These are phyloP conservation scores for Pelargonium hybrid DNA, from an alignment of 441 rosid species.

Conservation along the genomic window DNA sequence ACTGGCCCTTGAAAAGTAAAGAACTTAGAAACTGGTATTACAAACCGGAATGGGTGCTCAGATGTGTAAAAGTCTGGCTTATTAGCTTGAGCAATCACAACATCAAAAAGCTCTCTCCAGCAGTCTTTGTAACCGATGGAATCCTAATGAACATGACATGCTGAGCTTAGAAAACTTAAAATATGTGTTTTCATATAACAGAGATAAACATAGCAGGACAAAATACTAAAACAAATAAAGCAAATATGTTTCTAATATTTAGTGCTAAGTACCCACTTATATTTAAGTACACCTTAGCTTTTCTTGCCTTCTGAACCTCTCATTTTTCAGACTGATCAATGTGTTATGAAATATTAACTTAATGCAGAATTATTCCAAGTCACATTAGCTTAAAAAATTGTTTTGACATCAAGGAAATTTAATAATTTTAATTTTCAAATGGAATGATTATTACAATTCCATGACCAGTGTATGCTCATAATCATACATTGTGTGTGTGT, in stretches of 20 bases:
- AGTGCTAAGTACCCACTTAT: neutral
- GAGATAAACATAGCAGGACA: neutral
- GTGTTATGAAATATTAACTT: no score
- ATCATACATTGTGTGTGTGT: no score
- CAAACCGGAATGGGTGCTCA: constrained; percentile 94
- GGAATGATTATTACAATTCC: no score
- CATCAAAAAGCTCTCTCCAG: constrained; percentile 95
- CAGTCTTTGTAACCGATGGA: constrained; percentile 51
- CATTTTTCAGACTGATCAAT: no score
- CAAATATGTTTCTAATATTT: neutral
- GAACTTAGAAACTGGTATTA: constrained; percentile 15
- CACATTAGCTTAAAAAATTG: no score
- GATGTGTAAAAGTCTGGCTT: constrained; percentile 94
- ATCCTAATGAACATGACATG: constrained; percentile 42
- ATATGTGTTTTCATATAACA: neutral
- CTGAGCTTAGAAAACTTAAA: constrained; percentile 2
- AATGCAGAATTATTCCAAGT: no score
- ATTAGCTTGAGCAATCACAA: constrained; percentile 92
- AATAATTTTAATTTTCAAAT: no score
- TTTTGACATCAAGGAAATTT: no score
- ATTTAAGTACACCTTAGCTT: neutral
- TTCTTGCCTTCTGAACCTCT: no score
- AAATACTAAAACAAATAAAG: neutral
- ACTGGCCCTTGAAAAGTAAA: neutral
- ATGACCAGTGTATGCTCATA: no score